Conservation (phyloP, 2,329 filamentous ascomycete species). For the Ophiostoma ulmi region DNA sequence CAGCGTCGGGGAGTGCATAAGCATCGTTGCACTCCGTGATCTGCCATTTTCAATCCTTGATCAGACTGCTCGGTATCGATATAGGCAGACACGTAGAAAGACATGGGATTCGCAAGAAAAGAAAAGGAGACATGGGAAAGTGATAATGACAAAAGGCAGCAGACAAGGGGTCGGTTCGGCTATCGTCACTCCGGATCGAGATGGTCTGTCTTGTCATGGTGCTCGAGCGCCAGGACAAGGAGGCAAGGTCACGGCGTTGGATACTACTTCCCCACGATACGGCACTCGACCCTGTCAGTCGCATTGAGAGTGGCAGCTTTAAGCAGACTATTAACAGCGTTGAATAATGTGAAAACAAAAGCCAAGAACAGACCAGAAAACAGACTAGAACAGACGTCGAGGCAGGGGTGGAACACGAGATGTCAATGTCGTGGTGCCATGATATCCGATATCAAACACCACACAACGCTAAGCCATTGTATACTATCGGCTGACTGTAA, state of each 20-base stretch:
- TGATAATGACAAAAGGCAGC: background rate
- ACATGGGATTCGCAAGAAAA: background rate
- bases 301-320: background rate
- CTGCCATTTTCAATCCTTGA: background rate
- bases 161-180: background rate
- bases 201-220: background rate
- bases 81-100: background rate
- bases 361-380: background rate
- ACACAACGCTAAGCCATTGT: background rate
- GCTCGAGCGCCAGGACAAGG: background rate
- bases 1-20: background rate
- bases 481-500: background rate
- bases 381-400: background rate
- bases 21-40: background rate
- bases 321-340: background rate
- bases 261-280: background rate
- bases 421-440: background rate
- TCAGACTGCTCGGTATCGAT: background rate
- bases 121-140: background rate
- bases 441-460: background rate
- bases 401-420: background rate
- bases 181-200: background rate
- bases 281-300: background rate
- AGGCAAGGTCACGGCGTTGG: background rate
- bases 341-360: background rate